Base-by-base conservation (phyloP, 1,139 yeast species). In the Scheffersomyces segobiensis region DNA sequence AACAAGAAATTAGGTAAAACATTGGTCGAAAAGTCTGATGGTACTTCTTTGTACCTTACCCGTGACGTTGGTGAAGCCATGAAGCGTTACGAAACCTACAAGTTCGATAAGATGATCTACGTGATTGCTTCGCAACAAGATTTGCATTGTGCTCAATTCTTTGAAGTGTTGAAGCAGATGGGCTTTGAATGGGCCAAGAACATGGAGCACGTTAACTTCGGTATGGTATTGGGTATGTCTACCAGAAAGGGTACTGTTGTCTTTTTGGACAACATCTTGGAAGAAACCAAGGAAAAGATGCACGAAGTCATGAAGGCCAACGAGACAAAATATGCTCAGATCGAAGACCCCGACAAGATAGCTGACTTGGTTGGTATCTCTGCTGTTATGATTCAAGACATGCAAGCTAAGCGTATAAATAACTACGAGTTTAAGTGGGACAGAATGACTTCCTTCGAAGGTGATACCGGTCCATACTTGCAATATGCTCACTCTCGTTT, bases 221-320 rank as follows among this genome's bases (percentile, higher is more conserved):
- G 99, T 76, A 89, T 96, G 96, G 99, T 96, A 57, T 91, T 87
- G 72, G 99, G 99, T 68, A 96, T 96, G 99, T 90, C 97, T 47
- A 95, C 99, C 61, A 89, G 99, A 82, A 91, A 88, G 78, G 99
- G 99, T 67, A 96, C 97, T 50, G 99, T 96, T 63, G 99, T 96
- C 17, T 96, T 96, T 83, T 84, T 96, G 71, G 98, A 95, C 76
- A 90, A 87, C 71, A 96, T 96, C 67, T 82, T 96, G 68, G 96
- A 95, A 77, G 97, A 93, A 75, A 93, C 98, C 62, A 91, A 91
- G 79, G 95, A 90, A 59, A 87, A 91, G 70, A 95, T 96, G 98
- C 97, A 93, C 72, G 97, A 92, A 67, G 98, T 95, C 59, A 96
- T 96, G 99, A 88, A 88, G 78, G 89, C 88, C 80, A 96, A 95